phyloP scores from a whole-genome alignment of 176 grass and related monocot genomes.

The Musa troglodytarum region DNA sequence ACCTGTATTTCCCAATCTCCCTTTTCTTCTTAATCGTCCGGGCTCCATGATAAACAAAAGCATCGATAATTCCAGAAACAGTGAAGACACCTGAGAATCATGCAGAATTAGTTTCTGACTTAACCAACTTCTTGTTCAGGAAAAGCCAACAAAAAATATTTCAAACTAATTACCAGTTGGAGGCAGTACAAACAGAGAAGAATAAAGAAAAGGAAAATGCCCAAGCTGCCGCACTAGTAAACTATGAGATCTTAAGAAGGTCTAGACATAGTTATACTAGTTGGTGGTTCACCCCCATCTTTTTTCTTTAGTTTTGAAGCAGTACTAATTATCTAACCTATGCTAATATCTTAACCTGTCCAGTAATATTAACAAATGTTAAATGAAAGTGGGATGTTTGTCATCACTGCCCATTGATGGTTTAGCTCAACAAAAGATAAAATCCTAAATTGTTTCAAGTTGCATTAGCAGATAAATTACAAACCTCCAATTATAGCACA shows the following conservation, averaged over 20 bases:
- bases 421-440: constrained; percentile 4
- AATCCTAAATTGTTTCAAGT: background rate
- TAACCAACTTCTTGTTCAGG: background rate
- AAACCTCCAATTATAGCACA: constrained; percentile 95
- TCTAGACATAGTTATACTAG: too few relatives aligned
- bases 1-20: constrained; percentile 89
- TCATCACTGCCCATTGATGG: background rate
- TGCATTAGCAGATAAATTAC: constrained; percentile 10
- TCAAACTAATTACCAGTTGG: background rate
- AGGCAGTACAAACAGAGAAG: too few relatives aligned
- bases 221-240: too few relatives aligned
- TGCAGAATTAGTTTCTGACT: background rate
- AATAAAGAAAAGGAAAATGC: too few relatives aligned
- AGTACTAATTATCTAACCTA: too few relatives aligned
- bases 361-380: too few relatives aligned
- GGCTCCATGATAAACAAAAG: constrained; percentile 88
- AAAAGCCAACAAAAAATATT: constrained; percentile 12
- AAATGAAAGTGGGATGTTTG: too few relatives aligned
- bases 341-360: too few relatives aligned
- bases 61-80: constrained; percentile 88
- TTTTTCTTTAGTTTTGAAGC: too few relatives aligned
- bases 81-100: constrained; percentile 77
- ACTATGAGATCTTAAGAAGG: too few relatives aligned
- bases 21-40: constrained; percentile 91
- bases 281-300: too few relatives aligned